Base-by-base conservation (phyloP, 140 eudicot species). In the Cichorium intybus region DNA sequence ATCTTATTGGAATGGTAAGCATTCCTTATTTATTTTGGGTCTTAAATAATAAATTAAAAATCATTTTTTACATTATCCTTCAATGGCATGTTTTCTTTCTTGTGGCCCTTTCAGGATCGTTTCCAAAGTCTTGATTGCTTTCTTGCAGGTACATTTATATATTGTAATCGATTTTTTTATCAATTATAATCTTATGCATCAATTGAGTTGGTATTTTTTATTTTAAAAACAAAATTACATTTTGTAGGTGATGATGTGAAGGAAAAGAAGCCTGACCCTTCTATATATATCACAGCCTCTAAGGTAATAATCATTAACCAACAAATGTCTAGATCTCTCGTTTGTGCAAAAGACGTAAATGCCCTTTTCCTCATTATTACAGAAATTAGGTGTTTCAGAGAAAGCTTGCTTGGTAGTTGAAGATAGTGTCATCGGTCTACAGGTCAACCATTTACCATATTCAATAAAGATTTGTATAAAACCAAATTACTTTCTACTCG, bases 211-310 rank as follows among this genome's bases (percentile, higher is more conserved):
- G n/a, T n/a, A n/a, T n/a, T n/a, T n/a, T n/a, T n/a, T 27, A 62
- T 41, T 53, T 60, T 50, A n/a, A 26, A 35, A 24, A 50, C 12
- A 34, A 33, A 14, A 56, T 66, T 52, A 20, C 9, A 27, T 55
- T 62, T 70, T 77, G 72, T 69, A 93, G 97, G 99, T n/a, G 99
- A 93, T 69, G 99, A 88, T 66, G 99, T 93, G 57, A 93, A 93
- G 87, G 93, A 88, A 75, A 93, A 93, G 80, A 93, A 93, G 64
- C 99, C 99, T 8, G 90, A 93, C 83, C 99, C 99, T 46, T 78
- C 82, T 27, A 93, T 93, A 31, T 93, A 93, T 79, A 28, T 85
- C 56, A 84, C 97, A 48, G 97, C 99, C 59, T 77, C 85, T 41
- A 76, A 83, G 95, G 99, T 88, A 77, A 54, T 64, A 45, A 64